Percentiles rank a stretch among this genome's conserved stretches.
Conservation (phyloP, 768 basidiomycete genomes). For the Serendipita vermifera region DNA sequence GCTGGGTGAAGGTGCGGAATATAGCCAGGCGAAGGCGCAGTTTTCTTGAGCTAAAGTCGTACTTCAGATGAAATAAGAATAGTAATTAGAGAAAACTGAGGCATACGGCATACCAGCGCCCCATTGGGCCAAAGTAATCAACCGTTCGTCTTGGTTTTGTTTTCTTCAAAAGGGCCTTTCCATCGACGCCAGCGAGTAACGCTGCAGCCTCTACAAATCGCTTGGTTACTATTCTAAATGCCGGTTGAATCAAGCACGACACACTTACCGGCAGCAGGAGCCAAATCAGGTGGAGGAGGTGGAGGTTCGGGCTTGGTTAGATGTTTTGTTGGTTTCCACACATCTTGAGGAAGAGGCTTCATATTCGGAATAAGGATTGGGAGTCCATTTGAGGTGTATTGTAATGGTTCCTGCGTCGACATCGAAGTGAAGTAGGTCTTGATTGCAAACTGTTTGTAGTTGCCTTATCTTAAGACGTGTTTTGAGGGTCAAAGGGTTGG, state of each 20-base stretch:
- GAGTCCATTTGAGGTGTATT: too few relatives aligned
- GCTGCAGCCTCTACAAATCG: background rate
- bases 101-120: slow-evolving; percentile 70
- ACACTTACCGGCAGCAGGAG: background rate
- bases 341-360: background rate
- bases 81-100: background rate
- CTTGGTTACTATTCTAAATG: background rate
- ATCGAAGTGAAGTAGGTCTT: too few relatives aligned
- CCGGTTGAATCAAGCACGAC: background rate
- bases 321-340: slow-evolving; percentile 8
- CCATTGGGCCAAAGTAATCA: slow-evolving; percentile 83
- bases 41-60: slow-evolving; percentile 49
- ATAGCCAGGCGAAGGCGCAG: slow-evolving; percentile 67
- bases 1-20: slow-evolving; percentile 68
- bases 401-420: too few relatives aligned
- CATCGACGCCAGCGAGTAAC: slow-evolving; percentile 39
- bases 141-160: slow-evolving; percentile 87
- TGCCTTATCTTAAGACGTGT: too few relatives aligned
- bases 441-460: too few relatives aligned
- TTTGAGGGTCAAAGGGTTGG: too few relatives aligned
- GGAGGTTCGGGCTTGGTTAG: background rate
- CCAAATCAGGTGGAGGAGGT: background rate
- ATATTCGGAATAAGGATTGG: background rate
- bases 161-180: slow-evolving; percentile 67
- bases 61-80: background rate